These are phyloP conservation scores for Trypanosomatidae sp. DNA, from an alignment of 208 protist species.

Conservation along the genomic window DNA sequence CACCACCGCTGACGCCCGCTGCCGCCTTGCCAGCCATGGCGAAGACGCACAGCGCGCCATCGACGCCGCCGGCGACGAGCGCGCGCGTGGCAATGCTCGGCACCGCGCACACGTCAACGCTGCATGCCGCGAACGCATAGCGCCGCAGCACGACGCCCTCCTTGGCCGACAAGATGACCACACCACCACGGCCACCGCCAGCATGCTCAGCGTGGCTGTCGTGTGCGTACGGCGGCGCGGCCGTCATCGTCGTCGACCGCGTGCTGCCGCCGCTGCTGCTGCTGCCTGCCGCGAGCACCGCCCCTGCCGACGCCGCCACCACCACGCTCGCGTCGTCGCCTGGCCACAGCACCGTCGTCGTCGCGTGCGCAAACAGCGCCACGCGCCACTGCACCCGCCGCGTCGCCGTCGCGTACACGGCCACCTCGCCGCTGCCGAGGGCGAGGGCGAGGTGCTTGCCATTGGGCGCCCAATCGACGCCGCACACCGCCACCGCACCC, in stretches of 20 bases:
- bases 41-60: constrained; percentile 72
- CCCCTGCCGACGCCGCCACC: constrained; percentile 37
- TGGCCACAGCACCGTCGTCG: constrained; percentile 38
- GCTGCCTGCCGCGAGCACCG: too few relatives aligned
- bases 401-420: constrained; percentile 49
- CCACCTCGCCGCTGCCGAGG: constrained; percentile 69
- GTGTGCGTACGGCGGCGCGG: too few relatives aligned
- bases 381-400: constrained; percentile 48
- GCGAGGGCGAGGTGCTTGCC: constrained; percentile 61
- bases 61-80: constrained; percentile 73
- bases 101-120: constrained; percentile 64
- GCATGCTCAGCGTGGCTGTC: too few relatives aligned
- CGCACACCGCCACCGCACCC: constrained; percentile 56
- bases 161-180: constrained; percentile 39
- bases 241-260: too few relatives aligned
- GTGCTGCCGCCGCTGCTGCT: too few relatives aligned
- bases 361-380: constrained; percentile 22
- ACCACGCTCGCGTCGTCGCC: constrained; percentile 30
- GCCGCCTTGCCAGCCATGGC: constrained; percentile 32
- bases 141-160: constrained; percentile 63
- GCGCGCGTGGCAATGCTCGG: constrained; percentile 33
- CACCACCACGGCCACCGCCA: too few relatives aligned
- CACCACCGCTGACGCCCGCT: too few relatives aligned
- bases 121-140: constrained; percentile 24
- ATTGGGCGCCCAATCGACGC: constrained; percentile 66